Evolutionary conservation across 2,329 filamentous ascomycete species (phyloP).

Genomic region (Clonostachys solani): DNA sequence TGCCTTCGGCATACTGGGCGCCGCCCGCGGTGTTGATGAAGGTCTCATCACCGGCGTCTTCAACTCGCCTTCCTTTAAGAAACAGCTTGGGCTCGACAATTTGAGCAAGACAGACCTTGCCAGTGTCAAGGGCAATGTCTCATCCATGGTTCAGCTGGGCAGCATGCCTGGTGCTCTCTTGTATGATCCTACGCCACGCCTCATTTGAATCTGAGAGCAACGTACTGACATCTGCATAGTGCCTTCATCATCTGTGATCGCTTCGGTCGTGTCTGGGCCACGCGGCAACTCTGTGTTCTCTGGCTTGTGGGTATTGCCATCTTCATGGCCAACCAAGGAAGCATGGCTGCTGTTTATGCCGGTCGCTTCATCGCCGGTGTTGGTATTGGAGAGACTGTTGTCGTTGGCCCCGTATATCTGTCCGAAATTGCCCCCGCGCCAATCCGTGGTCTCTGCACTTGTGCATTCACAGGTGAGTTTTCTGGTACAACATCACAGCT

Average conservation of each 20-base stretch:
- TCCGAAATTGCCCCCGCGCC: constrained; percentile 61
- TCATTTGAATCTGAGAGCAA: not conserved
- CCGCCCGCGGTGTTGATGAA: constrained; percentile 6
- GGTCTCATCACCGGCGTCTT: constrained; percentile 5
- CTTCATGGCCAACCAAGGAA: constrained; percentile 39
- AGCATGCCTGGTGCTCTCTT: constrained; percentile 46
- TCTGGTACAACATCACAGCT: constrained; percentile 1
- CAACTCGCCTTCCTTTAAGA: constrained; percentile 3
- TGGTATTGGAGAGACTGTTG: constrained; percentile 51
- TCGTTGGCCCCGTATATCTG: constrained; percentile 59
- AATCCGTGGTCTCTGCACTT: constrained; percentile 63
- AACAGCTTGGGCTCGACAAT: constrained; percentile 1
- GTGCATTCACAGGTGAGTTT: constrained; percentile 18
- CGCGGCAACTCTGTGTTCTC: constrained; percentile 38
- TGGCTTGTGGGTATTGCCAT: constrained; percentile 45
- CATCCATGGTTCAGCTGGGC: constrained; percentile 4
- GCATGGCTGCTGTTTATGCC: constrained; percentile 43
- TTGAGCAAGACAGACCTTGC: not conserved
- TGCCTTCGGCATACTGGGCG: constrained; percentile 5
- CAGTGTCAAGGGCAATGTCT: constrained; percentile 3
- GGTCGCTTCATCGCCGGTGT: constrained; percentile 51
- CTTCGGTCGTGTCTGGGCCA: constrained; percentile 47
- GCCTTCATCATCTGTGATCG: constrained; percentile 44
- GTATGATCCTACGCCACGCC: constrained; percentile 6
- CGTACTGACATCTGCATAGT: constrained; percentile 14